Base-by-base conservation (phyloP, 1,284 basidiomycete genomes). In the Apiotrichum siamense region DNA sequence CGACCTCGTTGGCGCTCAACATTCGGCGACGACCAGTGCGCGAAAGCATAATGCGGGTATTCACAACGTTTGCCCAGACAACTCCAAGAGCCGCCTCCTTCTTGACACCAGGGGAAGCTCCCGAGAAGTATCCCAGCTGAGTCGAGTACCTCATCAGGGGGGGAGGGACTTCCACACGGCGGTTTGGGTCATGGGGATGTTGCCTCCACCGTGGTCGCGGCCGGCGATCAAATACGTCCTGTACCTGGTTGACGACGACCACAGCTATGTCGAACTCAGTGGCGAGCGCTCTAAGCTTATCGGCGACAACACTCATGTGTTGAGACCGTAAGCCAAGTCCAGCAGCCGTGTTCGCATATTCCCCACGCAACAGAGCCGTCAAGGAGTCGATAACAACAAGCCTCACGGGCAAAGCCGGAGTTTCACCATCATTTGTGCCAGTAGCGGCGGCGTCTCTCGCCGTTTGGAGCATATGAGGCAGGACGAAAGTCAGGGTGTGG, bases 21-120 rank as follows among this genome's bases (percentile, higher is more conserved):
- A 83, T 76, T 33, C 81, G 77, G 52, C 84, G 77, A 50, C 88
- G 77, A 6, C 81, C 80, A 0, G 90, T 92, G 17, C 88, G 80
- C 41, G 80, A 81, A 42, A 94, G 77, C 79, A 94, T 84, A 49
- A 96, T 79, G 12, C 92, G 80, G 4, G 79, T 79, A 57, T 92
- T 92, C 53, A 96, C 77, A 56, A 87, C 85, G 68, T 93, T 93
- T 10, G 89, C 85, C 92, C 92, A 97, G 2, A 84, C 83, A 44
- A 93, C 81, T 0, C 92, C 92, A 3, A 97, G 74, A 33, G 81
- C 81, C 0, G 87, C 89, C 71, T 91, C 86, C 65, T 90, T 88
- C 7, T 37, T 79, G 77, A 37, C 78, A 1, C 37, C 38, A 52
- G 83, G 78, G 9, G 80, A 80, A 31, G 84, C 80, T 31, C 80